phyloP scores from a whole-genome alignment of 2,329 filamentous ascomycete species.

The Teratosphaeria gauchensis region DNA sequence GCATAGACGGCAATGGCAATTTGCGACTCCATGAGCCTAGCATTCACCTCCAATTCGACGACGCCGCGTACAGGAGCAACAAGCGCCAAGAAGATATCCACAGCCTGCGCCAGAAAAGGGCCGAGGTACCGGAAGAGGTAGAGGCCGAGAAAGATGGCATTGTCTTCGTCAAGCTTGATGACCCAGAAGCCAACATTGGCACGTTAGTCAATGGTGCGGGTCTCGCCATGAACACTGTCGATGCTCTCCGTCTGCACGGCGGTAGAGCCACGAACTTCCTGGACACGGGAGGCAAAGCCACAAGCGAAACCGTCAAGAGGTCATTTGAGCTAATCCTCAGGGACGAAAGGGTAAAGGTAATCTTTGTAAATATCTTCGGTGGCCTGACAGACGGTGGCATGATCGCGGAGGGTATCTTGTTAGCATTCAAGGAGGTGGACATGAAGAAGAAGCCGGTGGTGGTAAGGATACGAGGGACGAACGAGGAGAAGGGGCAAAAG shows the following conservation, averaged over 20 bases:
- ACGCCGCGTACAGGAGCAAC: slow-evolving; percentile 55
- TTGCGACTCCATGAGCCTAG: slow-evolving; percentile 40
- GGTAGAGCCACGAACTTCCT: slow-evolving; percentile 73
- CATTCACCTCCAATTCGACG: slow-evolving; percentile 57
- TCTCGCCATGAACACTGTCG: slow-evolving; percentile 83
- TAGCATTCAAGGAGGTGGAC: slow-evolving; percentile 61
- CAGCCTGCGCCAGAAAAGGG: slow-evolving; percentile 41
- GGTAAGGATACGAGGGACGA: slow-evolving; percentile 67
- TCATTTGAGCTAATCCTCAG: slow-evolving; percentile 64
- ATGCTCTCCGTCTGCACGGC: slow-evolving; percentile 60
- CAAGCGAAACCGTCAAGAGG: slow-evolving; percentile 66
- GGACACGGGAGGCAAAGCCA: slow-evolving; percentile 84
- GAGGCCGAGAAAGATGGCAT: slow-evolving; percentile 62
- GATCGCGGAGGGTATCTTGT: slow-evolving; percentile 65
- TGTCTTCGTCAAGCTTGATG: slow-evolving; percentile 59
- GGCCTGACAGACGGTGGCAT: slow-evolving; percentile 67
- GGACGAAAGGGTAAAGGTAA: slow-evolving; percentile 61
- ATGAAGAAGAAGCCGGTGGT: slow-evolving; percentile 54
- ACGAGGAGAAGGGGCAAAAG: slow-evolving; percentile 59
- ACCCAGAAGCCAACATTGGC: slow-evolving; percentile 55
- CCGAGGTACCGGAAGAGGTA: slow-evolving; percentile 47
- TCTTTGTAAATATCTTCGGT: slow-evolving; percentile 64
- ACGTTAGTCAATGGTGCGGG: slow-evolving; percentile 85
- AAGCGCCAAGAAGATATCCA: slow-evolving; percentile 55
- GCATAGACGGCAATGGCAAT: slow-evolving; percentile 29